Evolutionary conservation across 345 rosid genomes (phyloP).

Genomic region (Brassica nigra): DNA sequence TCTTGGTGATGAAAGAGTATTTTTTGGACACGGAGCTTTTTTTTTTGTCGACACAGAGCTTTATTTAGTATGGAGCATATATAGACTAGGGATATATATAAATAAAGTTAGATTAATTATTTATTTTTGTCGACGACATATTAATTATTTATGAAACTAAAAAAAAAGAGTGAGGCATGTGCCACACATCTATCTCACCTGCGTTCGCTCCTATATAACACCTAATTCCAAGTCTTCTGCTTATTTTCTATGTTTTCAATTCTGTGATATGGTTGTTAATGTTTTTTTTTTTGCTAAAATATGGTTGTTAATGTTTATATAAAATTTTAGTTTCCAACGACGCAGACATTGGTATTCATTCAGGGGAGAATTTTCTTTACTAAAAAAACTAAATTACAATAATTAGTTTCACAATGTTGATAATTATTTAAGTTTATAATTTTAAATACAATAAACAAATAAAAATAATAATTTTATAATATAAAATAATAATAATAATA

Average conservation of each 20-base stretch:
- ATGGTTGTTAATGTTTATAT: no score
- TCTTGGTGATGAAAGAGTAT: not conserved
- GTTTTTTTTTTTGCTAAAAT: no score
- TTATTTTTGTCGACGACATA: not conserved
- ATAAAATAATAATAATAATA: no score
- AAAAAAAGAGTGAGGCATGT: not conserved
- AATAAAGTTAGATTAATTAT: not conserved
- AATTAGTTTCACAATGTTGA: not conserved
- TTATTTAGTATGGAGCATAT: not conserved
- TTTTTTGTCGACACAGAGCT: not conserved
- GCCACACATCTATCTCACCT: not conserved
- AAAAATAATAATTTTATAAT: no score
- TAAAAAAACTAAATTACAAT: not conserved
- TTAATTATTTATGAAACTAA: not conserved
- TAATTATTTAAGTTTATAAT: no score
- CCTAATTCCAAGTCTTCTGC: not conserved
- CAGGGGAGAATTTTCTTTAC: not conserved
- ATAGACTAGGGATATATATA: not conserved
- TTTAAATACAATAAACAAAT: not conserved
- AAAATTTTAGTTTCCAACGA: not conserved
- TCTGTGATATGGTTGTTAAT: not conserved
- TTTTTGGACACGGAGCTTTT: not conserved
- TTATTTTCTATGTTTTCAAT: not conserved
- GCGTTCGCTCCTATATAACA: not conserved
- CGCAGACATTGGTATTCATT: not conserved